A percentile compares a stretch with the other conserved stretches of the same genome.
phyloP scores from a whole-genome alignment of 768 basidiomycete genomes.

The Fomitopsis pulvina region DNA sequence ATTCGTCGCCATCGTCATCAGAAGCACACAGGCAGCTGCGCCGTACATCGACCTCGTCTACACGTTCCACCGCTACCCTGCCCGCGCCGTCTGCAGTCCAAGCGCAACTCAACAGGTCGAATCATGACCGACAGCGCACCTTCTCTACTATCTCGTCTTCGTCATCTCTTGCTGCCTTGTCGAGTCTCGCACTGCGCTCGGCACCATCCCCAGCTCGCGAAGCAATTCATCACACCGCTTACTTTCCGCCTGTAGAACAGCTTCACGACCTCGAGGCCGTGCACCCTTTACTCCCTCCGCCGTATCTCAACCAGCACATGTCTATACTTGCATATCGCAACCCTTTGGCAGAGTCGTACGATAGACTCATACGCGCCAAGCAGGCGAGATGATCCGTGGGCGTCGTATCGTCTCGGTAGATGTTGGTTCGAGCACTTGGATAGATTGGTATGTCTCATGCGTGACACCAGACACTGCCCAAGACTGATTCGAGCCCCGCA shows the following conservation, averaged over 20 bases:
- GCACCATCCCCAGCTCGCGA: constrained; percentile 24
- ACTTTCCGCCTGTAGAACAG: constrained; percentile 61
- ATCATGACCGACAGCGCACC: constrained; percentile 25
- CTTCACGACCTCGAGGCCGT: constrained; percentile 49
- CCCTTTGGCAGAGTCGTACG: constrained; percentile 65
- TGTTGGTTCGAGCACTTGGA: neutral
- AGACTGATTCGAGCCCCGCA: no score
- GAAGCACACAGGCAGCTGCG: constrained; percentile 27
- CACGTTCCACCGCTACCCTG: constrained; percentile 53
- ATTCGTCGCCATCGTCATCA: constrained; percentile 21
- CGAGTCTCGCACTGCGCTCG: constrained; percentile 18
- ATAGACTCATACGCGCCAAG: constrained; percentile 58
- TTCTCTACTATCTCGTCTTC: constrained; percentile 22
- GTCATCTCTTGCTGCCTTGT: constrained; percentile 21
- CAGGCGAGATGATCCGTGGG: constrained; percentile 17
- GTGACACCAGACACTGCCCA: no score
- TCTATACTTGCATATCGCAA: constrained; percentile 58
- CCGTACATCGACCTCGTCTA: constrained; percentile 53
- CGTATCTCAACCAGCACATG: constrained; percentile 66
- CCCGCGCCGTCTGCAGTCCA: constrained; percentile 30
- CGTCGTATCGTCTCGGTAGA: neutral
- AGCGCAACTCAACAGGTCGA: constrained; percentile 14
- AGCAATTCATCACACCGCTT: constrained; percentile 39
- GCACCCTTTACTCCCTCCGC: constrained; percentile 66
- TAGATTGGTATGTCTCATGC: neutral